Evolutionary conservation across 768 basidiomycete genomes (phyloP), one percentile per base, ranked within the genome.

Genomic region (Solioccasus polychromus): DNA sequence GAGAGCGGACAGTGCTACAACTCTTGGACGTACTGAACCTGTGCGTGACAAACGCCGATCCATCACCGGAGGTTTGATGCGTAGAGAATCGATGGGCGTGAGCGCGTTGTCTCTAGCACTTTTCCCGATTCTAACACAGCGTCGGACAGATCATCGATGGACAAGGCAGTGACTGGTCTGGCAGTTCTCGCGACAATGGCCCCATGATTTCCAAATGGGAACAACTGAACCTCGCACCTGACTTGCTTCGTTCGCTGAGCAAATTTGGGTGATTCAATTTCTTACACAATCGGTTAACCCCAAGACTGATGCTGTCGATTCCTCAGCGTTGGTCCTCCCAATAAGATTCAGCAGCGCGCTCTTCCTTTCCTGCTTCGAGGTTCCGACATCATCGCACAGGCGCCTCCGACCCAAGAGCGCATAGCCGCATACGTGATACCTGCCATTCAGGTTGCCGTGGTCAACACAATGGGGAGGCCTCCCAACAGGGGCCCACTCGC

Each of bases 281-380:
- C 44, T 36, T 26, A 35, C 34, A 15, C 37, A 28, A 26, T 48
- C 24, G 31, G 42, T 31, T 49, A 46, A 19, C 42, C n/a, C 39
- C 47, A 17, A 19, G 29, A 36, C 56, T 65, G 39, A 63, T 37
- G 23, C 23, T 45, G 14, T 36, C 32, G 23, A 35, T n/a, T 35
- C n/a, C 6, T 20, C 58, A 94, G 93, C 32, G 85, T 98, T 51
- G 94, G 95, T 1, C 96, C 96, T 2, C 96, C 96, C 6, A 97
- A 97, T 68, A 99, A 99, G 74, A 96, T 99, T 54, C 96, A 98
- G 68, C 92, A 95, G 61, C 81, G 95, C 38, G 94, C 96, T 35
- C 73, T 99, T 39, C 96, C 96, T 7, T 97, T 97, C 71, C 80
- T 99, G 48, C 76, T 98, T 26, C 81, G 87, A 41, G 94, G 92